Evolutionary conservation across 768 basidiomycete genomes (phyloP), one percentile per base, ranked within the genome.

Genomic region (Glaciozyma martinii): DNA sequence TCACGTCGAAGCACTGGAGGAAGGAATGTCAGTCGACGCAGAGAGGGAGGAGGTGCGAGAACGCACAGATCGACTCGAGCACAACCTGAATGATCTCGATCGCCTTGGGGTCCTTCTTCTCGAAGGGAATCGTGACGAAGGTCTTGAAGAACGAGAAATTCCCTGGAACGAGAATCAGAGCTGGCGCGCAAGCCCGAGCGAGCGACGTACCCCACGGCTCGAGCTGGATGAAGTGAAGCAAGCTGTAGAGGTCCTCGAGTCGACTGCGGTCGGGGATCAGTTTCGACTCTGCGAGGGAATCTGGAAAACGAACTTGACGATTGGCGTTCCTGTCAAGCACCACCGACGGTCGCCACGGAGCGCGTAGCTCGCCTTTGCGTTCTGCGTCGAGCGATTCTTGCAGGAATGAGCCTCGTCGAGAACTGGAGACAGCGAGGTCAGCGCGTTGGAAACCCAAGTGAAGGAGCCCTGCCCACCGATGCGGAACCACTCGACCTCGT

Each of bases 311-410:
- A 86, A 85, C 75, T 98, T 98, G 61, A 95, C 89, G 65, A 98
- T 97, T 0, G 94, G 94, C 7, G 94, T 98, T 18, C 90, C 87
- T 82, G 90, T 94, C 33, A 94, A 84, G 5, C 90, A 90, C 94
- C 94, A 98, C 68, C 88, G 81, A 54, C 89, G 79, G 66, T 85
- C 80, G 7, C 88, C 88, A 27, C 80, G 82, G 15, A 98, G 80
- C 8, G 88, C 88, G 74, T 87, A 97, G 53, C 89, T 89, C 10
- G 94, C 78, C 71, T 86, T 88, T 0, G 90, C 90, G 19, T 88
- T 89, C 76, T 88, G 87, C 72, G 89, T 92, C 9, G 82, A 81
- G 29, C 93, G 82, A 18, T 88, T 90, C 77, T 95, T 97, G 79
- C 90, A 92, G 66, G 88, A 84, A 76, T 98, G 94, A 3, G 94